Conservation (phyloP, 2,329 filamentous ascomycete genomes). For the Colletotrichum sp. region DNA sequence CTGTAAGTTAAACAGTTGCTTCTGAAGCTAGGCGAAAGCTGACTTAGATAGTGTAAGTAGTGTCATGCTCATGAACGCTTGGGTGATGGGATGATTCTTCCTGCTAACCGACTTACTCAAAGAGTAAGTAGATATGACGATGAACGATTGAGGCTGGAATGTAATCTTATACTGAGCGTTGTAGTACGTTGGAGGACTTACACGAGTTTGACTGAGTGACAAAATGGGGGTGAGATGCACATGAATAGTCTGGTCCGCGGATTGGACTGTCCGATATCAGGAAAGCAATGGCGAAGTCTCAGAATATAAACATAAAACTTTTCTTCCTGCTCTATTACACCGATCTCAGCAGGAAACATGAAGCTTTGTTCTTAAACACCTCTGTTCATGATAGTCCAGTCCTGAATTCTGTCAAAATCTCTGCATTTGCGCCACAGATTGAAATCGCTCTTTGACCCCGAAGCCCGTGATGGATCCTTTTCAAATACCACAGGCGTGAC, state of each 20-base stretch:
- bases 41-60: not conserved
- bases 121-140: not conserved
- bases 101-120: not conserved
- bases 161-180: not conserved
- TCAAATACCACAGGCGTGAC: not conserved
- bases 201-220: not conserved
- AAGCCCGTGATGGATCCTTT: not conserved
- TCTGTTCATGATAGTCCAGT: not conserved
- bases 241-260: not conserved
- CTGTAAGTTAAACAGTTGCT: not conserved
- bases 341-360: fast-evolving
- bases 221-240: not conserved
- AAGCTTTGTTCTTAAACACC: not conserved
- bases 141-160: not conserved
- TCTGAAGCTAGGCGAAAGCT: not conserved
- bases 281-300: not conserved
- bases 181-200: not conserved
- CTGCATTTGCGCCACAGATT: not conserved
- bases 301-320: no score
- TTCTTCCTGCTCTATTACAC: not conserved
- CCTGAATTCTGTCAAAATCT: not conserved
- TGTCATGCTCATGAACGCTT: not conserved
- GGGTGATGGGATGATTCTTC: not conserved
- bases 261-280: not conserved
- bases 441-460: not conserved